Percentiles rank a stretch among this genome's conserved stretches.
phyloP scores from a whole-genome alignment of 176 grass and related monocot species.

The Miscanthus lutarioriparius region DNA sequence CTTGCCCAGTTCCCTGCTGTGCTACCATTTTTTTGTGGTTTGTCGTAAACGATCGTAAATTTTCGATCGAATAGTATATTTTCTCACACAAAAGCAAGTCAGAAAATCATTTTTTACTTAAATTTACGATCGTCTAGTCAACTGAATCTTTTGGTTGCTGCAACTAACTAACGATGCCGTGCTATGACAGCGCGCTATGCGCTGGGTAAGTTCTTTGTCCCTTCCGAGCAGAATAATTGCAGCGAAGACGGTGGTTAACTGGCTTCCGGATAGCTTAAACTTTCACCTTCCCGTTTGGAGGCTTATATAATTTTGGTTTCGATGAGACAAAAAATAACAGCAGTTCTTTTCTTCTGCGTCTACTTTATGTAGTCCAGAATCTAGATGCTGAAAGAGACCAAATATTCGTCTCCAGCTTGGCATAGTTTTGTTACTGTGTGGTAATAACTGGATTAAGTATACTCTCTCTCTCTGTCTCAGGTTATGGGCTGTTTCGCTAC shows the following conservation, averaged over 20 bases:
- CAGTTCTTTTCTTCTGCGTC: neutral
- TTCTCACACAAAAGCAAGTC: too few relatives aligned
- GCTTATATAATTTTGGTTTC: neutral
- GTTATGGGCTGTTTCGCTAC: neutral
- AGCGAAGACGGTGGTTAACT: conserved; percentile 3
- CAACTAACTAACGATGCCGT: conserved; percentile 19
- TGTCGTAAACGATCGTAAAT: too few relatives aligned
- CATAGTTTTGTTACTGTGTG: neutral
- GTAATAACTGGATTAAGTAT: neutral
- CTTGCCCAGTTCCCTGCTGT: neutral
- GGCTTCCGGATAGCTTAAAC: neutral
- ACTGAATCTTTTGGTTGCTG: conserved; percentile 43
- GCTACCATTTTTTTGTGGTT: too few relatives aligned
- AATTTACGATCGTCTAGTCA: too few relatives aligned
- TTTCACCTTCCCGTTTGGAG: neutral
- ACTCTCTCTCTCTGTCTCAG: neutral
- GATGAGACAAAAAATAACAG: neutral
- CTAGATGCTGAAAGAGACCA: neutral
- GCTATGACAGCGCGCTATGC: neutral
- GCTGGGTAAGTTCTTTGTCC: conserved; percentile 7
- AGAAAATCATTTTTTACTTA: too few relatives aligned
- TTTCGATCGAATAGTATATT: too few relatives aligned
- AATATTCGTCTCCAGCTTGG: neutral
- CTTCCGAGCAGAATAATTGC: conserved; percentile 26
- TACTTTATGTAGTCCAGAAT: neutral